Percentiles rank a stretch among this genome's conserved stretches.
Conservation (phyloP, 1,139 yeast genomes). For the Blastobotrys malaysiensis region DNA sequence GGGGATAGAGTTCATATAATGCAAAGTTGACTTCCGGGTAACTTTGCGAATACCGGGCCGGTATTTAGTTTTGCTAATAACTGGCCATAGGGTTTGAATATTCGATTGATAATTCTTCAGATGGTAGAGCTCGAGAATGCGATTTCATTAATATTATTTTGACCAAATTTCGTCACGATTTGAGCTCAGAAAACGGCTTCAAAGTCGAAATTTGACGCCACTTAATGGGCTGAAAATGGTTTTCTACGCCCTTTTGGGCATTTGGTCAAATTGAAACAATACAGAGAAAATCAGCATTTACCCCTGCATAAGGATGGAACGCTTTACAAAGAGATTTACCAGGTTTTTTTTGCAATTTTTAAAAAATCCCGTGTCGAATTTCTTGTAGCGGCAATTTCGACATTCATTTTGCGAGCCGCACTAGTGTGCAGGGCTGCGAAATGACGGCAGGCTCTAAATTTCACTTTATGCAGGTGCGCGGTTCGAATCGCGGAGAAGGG, state of each 20-base stretch:
- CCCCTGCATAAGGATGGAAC: conserved; percentile 99
- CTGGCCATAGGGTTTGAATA: too few relatives aligned
- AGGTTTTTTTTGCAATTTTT: conserved; percentile 50
- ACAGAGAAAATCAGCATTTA: conserved; percentile 98
- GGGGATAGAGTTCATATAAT: too few relatives aligned
- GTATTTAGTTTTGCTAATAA: neutral
- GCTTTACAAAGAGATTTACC: conserved; percentile 92
- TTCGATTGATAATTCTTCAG: neutral
- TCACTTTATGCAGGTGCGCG: neutral
- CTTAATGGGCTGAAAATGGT: neutral
- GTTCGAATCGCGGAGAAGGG: neutral
- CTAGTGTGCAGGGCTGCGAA: neutral
- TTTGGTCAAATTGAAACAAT: conserved; percentile 31
- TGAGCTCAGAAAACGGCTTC: neutral
- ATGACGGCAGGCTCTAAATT: neutral
- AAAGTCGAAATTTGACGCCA: neutral
- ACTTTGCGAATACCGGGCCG: neutral
- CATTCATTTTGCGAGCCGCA: too few relatives aligned
- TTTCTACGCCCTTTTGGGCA: neutral
- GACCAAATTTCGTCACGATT: neutral
- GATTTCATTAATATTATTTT: neutral
- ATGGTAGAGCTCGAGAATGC: neutral
- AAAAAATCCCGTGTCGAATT: neutral
- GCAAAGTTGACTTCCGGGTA: neutral
- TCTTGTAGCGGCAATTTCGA: too few relatives aligned